These are phyloP conservation scores for Senna tora DNA, from an alignment of 306 rosid genomes.

Conservation along the genomic window DNA sequence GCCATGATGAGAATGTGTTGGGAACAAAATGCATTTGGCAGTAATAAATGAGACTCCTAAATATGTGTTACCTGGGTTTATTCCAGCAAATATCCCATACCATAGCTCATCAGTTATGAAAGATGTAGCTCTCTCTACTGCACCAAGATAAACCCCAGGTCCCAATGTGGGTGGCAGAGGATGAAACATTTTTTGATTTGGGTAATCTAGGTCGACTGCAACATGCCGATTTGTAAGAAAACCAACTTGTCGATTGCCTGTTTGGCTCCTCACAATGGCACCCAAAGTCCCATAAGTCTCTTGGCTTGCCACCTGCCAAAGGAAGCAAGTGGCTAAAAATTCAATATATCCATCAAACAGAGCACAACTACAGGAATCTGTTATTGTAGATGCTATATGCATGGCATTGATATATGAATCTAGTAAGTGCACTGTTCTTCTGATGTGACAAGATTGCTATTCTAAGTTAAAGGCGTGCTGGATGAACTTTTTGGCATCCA, in stretches of 20 bases:
- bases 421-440: slow-evolving; percentile 5
- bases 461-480: slow-evolving; percentile 11
- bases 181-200: slow-evolving; percentile 99
- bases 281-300: slow-evolving; percentile 99
- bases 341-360: slow-evolving; percentile 40
- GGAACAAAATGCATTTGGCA: slow-evolving; percentile 7
- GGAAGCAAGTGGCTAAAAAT: slow-evolving; percentile 25
- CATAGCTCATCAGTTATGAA: slow-evolving; percentile 97
- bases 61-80: slow-evolving; percentile 85
- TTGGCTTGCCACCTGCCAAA: slow-evolving; percentile 88
- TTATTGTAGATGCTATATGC: slow-evolving; percentile 5
- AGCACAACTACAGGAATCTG: slow-evolving; percentile 18
- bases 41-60: slow-evolving; percentile 25
- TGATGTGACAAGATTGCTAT: slow-evolving; percentile 20
- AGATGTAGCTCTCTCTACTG: slow-evolving; percentile 98
- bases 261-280: slow-evolving; percentile 95
- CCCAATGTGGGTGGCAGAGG: slow-evolving; percentile 98
- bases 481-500: slow-evolving; percentile 24
- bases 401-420: slow-evolving; percentile 31
- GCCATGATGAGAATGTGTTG: slow-evolving; percentile 4
- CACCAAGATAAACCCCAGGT: slow-evolving; percentile 99
- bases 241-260: slow-evolving; percentile 93
- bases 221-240: slow-evolving; percentile 99
- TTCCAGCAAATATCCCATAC: slow-evolving; percentile 99
- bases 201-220: slow-evolving; percentile 95